Evolutionary conservation across 805 yeast genomes (phyloP), one percentile per base, ranked within the genome.

Genomic region (Brettanomyces custersianus): DNA sequence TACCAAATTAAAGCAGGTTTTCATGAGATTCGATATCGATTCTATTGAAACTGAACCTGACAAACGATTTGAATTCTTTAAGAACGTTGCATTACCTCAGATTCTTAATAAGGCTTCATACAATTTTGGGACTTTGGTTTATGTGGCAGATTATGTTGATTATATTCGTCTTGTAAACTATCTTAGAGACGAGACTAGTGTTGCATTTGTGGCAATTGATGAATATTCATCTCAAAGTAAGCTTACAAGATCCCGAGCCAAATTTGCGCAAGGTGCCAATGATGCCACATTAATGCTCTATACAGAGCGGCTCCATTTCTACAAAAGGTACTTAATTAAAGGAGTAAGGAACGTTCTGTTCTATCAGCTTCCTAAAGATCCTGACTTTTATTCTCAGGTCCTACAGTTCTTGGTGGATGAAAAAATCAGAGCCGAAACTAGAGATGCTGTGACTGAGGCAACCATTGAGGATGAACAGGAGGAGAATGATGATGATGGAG

Each of bases 301-400:
- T 59, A 84, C 96, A 0, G 97, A 90, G 51, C 79, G 98, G 68
- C 64, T 90, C 54, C 97, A 92, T 57, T 92, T 85, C 53, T 92
- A 78, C 63, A 74, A 95, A 44, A 70, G 97, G 35, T 88, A 72
- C 55, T 88, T 83, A 39, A 66, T 92, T 35, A 74, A 70, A 40
- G 97, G 97, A 20, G 95, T 85, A 17, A 80, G 82, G 51, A 81
- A 78, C 38, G 68, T 92, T 13, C 55, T 90, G 5, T 76, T 92
- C 63, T 92, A 86, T 57, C 85, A 80, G 23, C 67, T 83, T 16
- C 97, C 98, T 11, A 65, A 78, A 12, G 87, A 90, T 54, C 95
- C 96, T 7, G 53, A 67, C 28, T 92, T 86, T 52, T 92, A 88
- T 58, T 67, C 71, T 21, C 96, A 92, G 53, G 67, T 85, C 33